Evolutionary conservation across 2,329 filamentous ascomycete genomes (phyloP).

Genomic region (Trichoderma afroharzianum): DNA sequence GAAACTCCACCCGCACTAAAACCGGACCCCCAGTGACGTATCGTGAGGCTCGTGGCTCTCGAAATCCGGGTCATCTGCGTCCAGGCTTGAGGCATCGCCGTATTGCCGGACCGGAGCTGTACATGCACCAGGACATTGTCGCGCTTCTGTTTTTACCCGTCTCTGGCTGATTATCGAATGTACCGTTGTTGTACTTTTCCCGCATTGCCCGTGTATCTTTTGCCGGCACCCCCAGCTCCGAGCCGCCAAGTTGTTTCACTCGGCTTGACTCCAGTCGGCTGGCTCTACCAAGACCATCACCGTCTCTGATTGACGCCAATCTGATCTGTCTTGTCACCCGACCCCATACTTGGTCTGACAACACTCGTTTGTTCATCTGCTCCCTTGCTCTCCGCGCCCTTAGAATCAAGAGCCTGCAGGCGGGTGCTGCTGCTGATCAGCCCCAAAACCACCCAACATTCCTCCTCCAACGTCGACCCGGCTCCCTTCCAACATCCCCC

Average conservation of each 20-base stretch:
- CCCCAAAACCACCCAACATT: slow-evolving; percentile 80
- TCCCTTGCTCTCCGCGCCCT: slow-evolving; percentile 16
- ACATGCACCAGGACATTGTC: slow-evolving; percentile 5
- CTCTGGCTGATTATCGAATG: neutral
- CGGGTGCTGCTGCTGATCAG: slow-evolving; percentile 74
- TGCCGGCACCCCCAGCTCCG: slow-evolving; percentile 1
- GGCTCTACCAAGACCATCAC: neutral
- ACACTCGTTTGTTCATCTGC: neutral
- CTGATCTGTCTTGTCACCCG: slow-evolving; percentile 10
- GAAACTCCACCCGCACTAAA: slow-evolving; percentile 13
- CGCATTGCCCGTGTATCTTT: neutral
- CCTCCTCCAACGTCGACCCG: slow-evolving; percentile 64
- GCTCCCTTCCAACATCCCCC: slow-evolving; percentile 80
- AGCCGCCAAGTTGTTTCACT: slow-evolving; percentile 3
- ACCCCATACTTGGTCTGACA: slow-evolving; percentile 3
- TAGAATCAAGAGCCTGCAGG: slow-evolving; percentile 42
- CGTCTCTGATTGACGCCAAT: slow-evolving; percentile 16
- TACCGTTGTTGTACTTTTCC: neutral
- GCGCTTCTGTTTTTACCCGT: neutral
- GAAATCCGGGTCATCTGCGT: slow-evolving; percentile 19
- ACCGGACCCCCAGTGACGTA: slow-evolving; percentile 16
- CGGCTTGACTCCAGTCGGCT: slow-evolving; percentile 10
- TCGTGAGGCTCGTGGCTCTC: slow-evolving; percentile 16
- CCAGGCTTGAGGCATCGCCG: slow-evolving; percentile 10
- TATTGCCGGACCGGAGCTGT: neutral